phyloP scores from a whole-genome alignment of 2,329 filamentous ascomycete species.

The Aspergillus sp. region DNA sequence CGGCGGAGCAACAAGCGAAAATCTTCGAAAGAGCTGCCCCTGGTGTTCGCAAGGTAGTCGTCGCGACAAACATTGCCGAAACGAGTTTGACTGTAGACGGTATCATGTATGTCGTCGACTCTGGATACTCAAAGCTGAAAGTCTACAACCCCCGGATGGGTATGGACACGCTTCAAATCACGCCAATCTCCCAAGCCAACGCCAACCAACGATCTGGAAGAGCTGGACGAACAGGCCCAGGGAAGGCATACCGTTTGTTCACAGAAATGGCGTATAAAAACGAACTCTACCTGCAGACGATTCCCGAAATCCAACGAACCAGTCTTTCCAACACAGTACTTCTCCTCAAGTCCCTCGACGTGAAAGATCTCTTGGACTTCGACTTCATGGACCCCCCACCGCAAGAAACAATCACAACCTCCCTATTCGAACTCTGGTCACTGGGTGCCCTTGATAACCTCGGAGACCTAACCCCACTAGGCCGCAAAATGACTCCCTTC shows the following conservation, averaged over 20 bases:
- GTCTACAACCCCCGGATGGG: conserved; percentile 99
- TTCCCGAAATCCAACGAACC: conserved; percentile 94
- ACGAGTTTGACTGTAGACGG: conserved; percentile 96
- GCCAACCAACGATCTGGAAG: conserved; percentile 87
- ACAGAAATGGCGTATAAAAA: conserved; percentile 94
- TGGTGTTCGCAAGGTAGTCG: conserved; percentile 92
- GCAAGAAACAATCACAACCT: conserved; percentile 95
- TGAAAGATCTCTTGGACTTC: conserved; percentile 90
- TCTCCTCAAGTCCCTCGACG: conserved; percentile 86
- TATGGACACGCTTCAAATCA: conserved; percentile 98
- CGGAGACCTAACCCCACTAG: conserved; percentile 80
- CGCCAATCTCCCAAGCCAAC: conserved; percentile 94
- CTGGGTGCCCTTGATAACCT: conserved; percentile 89
- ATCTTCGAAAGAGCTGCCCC: conserved; percentile 90
- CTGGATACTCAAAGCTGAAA: conserved; percentile 93
- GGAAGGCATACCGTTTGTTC: conserved; percentile 88
- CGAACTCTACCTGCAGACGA: conserved; percentile 92
- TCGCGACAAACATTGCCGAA: conserved; percentile 97
- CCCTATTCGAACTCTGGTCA: conserved; percentile 95
- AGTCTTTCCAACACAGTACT: conserved; percentile 94
- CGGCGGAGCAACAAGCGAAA: conserved; percentile 91
- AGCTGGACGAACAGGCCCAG: conserved; percentile 87
- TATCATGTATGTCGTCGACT: conserved; percentile 98
- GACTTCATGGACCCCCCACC: conserved; percentile 99
- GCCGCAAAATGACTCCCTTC: conserved; percentile 90